Evolutionary conservation across 192 early-diverging fungal genomes (phyloP).

Genomic region (Haplosporangium gracile): DNA sequence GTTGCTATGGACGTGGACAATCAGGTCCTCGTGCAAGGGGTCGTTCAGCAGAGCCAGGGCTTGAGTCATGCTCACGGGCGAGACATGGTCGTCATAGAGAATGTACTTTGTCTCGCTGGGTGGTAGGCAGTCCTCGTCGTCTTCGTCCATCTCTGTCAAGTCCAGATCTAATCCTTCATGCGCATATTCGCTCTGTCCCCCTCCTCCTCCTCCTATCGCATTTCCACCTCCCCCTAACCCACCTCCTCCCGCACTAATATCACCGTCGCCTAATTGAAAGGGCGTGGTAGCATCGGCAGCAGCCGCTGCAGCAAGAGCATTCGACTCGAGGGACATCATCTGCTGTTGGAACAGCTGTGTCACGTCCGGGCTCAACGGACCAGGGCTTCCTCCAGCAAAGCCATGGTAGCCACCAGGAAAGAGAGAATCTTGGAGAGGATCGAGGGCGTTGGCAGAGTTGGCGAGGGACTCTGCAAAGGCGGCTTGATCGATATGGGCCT

Average conservation of each 20-base stretch:
- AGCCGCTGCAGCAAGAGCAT: conserved; percentile 17
- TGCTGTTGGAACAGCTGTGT: conserved; percentile 25
- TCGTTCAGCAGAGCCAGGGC: conserved; percentile 36
- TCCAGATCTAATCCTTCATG: conserved; percentile 16
- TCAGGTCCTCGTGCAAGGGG: conserved; percentile 15
- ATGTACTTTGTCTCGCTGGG: conserved; percentile 54
- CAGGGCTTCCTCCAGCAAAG: background rate
- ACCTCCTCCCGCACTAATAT: background rate
- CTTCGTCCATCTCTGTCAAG: conserved; percentile 19
- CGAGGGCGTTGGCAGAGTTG: conserved; percentile 6
- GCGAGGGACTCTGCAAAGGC: background rate
- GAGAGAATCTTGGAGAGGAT: background rate
- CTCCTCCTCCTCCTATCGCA: background rate
- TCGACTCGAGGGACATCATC: conserved; percentile 36
- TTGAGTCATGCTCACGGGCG: conserved; percentile 25
- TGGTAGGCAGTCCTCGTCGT: conserved; percentile 43
- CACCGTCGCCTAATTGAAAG: background rate
- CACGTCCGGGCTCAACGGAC: background rate
- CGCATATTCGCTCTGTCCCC: conserved; percentile 3
- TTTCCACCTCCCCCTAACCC: background rate
- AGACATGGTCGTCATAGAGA: conserved; percentile 48
- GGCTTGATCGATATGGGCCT: conserved; percentile 17
- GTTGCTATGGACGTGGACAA: background rate
- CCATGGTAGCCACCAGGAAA: background rate
- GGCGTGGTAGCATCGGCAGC: background rate